A percentile compares a stretch with the other conserved stretches of the same genome.
Conservation (phyloP, 2,329 filamentous ascomycete genomes). For the Fusarium irregulare region DNA sequence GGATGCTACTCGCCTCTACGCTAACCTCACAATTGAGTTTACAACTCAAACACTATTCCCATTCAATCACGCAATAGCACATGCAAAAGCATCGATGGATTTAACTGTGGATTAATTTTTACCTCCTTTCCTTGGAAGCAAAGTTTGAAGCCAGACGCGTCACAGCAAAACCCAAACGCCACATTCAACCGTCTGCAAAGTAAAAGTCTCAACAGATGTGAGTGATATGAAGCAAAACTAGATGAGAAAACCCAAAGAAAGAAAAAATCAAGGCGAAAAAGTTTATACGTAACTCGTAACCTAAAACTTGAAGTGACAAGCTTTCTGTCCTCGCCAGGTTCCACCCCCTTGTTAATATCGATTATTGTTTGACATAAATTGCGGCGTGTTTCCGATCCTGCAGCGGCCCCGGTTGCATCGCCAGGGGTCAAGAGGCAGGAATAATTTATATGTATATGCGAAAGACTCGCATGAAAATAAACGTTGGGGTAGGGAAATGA, state of each 20-base stretch:
- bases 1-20: background rate
- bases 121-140: background rate
- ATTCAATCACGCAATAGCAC: background rate
- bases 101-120: slow-evolving; percentile 5
- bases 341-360: slow-evolving; percentile 12
- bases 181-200: slow-evolving; percentile 3
- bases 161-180: slow-evolving; percentile 26
- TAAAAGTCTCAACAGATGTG: background rate
- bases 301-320: background rate
- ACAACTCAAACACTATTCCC: background rate
- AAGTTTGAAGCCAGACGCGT: slow-evolving; percentile 2
- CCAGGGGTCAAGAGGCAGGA: slow-evolving; percentile 9
- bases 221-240: background rate
- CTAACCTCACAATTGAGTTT: background rate
- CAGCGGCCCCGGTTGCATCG: slow-evolving; percentile 18
- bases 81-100: background rate
- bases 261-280: background rate
- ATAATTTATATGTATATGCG: background rate
- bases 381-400: slow-evolving; percentile 35
- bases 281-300: slow-evolving; percentile 1
- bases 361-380: slow-evolving; percentile 37
- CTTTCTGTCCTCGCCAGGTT: background rate
- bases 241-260: background rate
- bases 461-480: slow-evolving; percentile 23
- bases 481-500: slow-evolving; percentile 16